Conservation (phyloP, 2,329 filamentous ascomycete species). For the Fusarium sp. region DNA sequence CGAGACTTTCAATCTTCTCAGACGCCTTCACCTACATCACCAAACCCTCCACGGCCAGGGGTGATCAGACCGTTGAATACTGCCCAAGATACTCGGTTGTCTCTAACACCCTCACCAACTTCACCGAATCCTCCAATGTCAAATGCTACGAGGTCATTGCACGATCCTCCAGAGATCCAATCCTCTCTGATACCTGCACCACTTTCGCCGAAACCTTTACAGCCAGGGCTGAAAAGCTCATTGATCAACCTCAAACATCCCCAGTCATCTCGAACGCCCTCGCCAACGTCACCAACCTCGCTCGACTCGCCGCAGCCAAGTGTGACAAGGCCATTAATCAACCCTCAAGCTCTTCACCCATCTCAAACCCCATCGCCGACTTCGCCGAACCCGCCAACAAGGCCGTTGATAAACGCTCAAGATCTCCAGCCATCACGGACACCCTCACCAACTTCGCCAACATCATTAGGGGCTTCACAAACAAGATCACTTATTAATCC, state of each 20-base stretch:
- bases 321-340: background rate
- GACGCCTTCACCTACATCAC: background rate
- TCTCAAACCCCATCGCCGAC: background rate
- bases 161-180: background rate
- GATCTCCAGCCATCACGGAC: background rate
- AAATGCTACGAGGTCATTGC: background rate
- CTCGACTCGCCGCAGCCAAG: background rate
- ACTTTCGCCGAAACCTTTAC: background rate
- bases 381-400: background rate
- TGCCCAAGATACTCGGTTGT: background rate
- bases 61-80: background rate
- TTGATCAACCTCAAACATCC: background rate
- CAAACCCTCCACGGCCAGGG: background rate
- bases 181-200: background rate
- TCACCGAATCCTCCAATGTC: background rate
- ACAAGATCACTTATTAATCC: background rate
- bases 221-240: background rate
- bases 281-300: background rate
- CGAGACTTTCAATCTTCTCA: background rate
- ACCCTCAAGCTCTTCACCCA: background rate
- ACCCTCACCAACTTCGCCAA: background rate
- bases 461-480: background rate
- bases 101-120: slow-evolving; percentile 1
- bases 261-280: background rate
- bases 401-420: background rate